Evolutionary conservation across 2,329 filamentous ascomycete genomes (phyloP).

Genomic region (Colletotrichum abscissum): DNA sequence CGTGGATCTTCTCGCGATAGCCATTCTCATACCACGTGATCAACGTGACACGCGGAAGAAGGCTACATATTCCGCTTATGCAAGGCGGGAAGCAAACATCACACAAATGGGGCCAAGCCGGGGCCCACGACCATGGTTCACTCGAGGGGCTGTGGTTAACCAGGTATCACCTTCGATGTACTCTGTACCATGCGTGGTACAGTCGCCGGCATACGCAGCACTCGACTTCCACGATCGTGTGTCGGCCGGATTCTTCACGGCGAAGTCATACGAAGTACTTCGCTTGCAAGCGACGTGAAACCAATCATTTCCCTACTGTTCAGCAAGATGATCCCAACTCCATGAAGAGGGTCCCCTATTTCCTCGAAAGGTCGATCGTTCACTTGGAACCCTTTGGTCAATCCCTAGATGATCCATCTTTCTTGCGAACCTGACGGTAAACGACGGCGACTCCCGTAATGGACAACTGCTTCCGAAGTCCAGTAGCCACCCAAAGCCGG

Average conservation of each 20-base stretch:
- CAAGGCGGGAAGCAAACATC: conserved; percentile 28
- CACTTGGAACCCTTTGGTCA: conserved; percentile 6
- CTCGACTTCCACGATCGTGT: neutral
- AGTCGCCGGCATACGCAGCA: neutral
- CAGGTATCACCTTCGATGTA: conserved; percentile 4
- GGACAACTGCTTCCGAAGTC: neutral
- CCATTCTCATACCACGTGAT: conserved; percentile 23
- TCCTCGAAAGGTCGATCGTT: conserved; percentile 6
- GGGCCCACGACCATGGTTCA: conserved; percentile 20
- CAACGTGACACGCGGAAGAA: conserved; percentile 26
- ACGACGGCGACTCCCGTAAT: conserved; percentile 10
- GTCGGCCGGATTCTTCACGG: neutral
- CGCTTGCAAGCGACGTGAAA: neutral
- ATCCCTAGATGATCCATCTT: conserved; percentile 5
- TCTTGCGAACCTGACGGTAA: neutral
- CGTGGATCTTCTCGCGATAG: neutral
- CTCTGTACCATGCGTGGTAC: neutral
- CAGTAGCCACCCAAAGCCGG: conserved; percentile 14
- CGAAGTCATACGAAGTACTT: neutral
- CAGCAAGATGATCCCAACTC: neutral
- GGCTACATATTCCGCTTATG: conserved; percentile 32
- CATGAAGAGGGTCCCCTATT: neutral
- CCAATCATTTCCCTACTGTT: neutral
- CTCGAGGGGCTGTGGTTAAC: conserved; percentile 9
- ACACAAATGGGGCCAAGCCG: conserved; percentile 16